Evolutionary conservation across 805 yeast genomes (phyloP), one percentile per base, ranked within the genome.

Genomic region (Ogataea polymorpha): DNA sequence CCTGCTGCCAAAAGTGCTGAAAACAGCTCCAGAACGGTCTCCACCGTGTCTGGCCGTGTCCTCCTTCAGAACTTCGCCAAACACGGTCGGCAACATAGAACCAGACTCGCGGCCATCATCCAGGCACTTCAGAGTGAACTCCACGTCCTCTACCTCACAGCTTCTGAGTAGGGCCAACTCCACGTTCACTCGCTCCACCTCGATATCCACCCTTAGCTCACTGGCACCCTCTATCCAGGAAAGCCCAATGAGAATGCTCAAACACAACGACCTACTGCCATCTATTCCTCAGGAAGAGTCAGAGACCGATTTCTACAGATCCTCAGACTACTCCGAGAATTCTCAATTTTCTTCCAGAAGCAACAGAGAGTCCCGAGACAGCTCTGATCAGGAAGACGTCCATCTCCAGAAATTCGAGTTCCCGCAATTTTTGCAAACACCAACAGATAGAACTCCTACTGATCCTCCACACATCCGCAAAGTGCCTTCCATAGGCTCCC

Each of bases 11-110:
- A 13, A 25, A 17, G 35, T 49, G 12, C 32, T 51, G 28, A 17
- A 37, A 37, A 13, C 35, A 6, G 33, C 21, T 17, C 45, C 35
- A 7, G 31, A 36, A 21, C 29, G 35, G 8, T 25, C 41, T 16
- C 26, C 33, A 21, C 46, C 55, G 12, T 45, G 52, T 38, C 54
- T 49, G 37, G 62, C 62, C 2, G 48, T 53, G 30, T 59, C 65
- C 7, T 57, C 65, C 15, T 62, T 54, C 43, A 54, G 64, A 44
- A 62, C 66, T 3, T 49, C 56, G 5, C 64, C 65, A 20, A 46
- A 60, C 1, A n/a, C 28, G 6, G 24, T 35, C 9, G 16, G 39
- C 23, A 33, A 32, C 13, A 31, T 21, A 12, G n/a, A 23, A 20
- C 23, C 21, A 10, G 40, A 20, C 12, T 32, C 37, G 12, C 24